A percentile compares a stretch with the other conserved stretches of the same genome.
phyloP scores from a whole-genome alignment of 352 stramenopile species.

The Phytophthora tentaculata region DNA sequence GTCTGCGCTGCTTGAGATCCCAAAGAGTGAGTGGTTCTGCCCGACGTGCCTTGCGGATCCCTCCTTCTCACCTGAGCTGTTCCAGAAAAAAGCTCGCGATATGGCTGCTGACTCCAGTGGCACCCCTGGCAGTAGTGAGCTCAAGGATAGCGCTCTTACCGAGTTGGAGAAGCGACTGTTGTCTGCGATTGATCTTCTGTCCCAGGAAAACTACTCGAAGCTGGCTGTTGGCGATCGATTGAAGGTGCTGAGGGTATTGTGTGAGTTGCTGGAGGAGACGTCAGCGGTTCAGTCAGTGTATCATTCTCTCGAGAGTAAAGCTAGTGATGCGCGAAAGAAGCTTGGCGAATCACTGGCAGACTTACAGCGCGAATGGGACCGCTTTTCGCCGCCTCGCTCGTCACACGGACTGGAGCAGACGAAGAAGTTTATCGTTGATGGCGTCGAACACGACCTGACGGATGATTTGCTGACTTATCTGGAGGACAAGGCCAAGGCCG shows the following conservation, averaged over 20 bases:
- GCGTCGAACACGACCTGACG: conserved; percentile 70
- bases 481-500: conserved; percentile 65
- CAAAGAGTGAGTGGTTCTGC: conserved; percentile 81
- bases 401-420: conserved; percentile 63
- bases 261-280: conserved; percentile 68
- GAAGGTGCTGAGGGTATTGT: conserved; percentile 63
- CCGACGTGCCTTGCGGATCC: conserved; percentile 62
- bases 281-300: conserved; percentile 66
- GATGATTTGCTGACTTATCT: conserved; percentile 76
- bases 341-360: conserved; percentile 66
- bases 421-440: conserved; percentile 77
- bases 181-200: conserved; percentile 66
- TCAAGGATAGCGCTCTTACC: conserved; percentile 55
- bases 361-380: conserved; percentile 63
- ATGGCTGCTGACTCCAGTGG: conserved; percentile 24
- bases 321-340: conserved; percentile 60
- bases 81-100: conserved; percentile 51
- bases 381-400: conserved; percentile 51
- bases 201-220: conserved; percentile 72
- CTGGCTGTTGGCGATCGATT: conserved; percentile 60
- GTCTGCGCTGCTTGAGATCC: conserved; percentile 61
- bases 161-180: conserved; percentile 73
- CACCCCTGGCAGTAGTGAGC: conserved; percentile 13
- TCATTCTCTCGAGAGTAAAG: conserved; percentile 67
- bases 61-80: conserved; percentile 58